Percentiles rank a stretch among this genome's conserved stretches.
Conservation (phyloP, 371 early-diverging fungal species). For the Mucor velutinosus region DNA sequence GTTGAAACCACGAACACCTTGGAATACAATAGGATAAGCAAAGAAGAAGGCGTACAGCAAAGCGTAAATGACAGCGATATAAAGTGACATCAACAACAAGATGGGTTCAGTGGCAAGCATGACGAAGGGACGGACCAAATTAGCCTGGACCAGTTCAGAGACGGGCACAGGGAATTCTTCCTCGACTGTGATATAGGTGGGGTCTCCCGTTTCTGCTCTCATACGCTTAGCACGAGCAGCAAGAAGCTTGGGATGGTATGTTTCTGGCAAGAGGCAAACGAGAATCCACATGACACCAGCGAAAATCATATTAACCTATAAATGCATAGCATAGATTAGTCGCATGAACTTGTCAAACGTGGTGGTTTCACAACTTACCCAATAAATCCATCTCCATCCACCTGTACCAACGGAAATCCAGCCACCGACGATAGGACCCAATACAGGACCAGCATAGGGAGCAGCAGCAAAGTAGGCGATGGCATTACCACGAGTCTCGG, state of each 20-base stretch:
- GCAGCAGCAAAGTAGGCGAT: slow-evolving; percentile 55
- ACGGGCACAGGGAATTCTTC: slow-evolving; percentile 38
- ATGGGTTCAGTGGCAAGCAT: slow-evolving; percentile 49
- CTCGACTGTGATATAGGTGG: slow-evolving; percentile 37
- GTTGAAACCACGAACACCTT: slow-evolving; percentile 33
- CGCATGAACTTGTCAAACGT: no score
- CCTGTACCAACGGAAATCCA: slow-evolving; percentile 45
- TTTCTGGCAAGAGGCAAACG: slow-evolving; percentile 43
- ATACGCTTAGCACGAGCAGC: slow-evolving; percentile 32
- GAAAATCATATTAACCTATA: slow-evolving; percentile 45
- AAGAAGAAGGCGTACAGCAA: slow-evolving; percentile 48
- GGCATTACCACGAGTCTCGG: slow-evolving; percentile 42
- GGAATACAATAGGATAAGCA: slow-evolving; percentile 48
- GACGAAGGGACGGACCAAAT: slow-evolving; percentile 38
- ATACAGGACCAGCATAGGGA: slow-evolving; percentile 48
- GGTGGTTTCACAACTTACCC: slow-evolving; percentile 26
- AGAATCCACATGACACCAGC: slow-evolving; percentile 43
- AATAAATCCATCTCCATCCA: slow-evolving; percentile 51
- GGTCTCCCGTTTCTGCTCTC: slow-evolving; percentile 34
- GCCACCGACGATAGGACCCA: slow-evolving; percentile 51
- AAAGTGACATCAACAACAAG: slow-evolving; percentile 41
- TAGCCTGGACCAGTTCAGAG: slow-evolving; percentile 33
- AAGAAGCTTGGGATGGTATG: slow-evolving; percentile 43
- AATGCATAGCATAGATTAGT: no score
- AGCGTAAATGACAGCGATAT: slow-evolving; percentile 48